Evolutionary conservation across 768 basidiomycete species (phyloP), one percentile per base, ranked within the genome.

Genomic region (Pleurotus giganteus): DNA sequence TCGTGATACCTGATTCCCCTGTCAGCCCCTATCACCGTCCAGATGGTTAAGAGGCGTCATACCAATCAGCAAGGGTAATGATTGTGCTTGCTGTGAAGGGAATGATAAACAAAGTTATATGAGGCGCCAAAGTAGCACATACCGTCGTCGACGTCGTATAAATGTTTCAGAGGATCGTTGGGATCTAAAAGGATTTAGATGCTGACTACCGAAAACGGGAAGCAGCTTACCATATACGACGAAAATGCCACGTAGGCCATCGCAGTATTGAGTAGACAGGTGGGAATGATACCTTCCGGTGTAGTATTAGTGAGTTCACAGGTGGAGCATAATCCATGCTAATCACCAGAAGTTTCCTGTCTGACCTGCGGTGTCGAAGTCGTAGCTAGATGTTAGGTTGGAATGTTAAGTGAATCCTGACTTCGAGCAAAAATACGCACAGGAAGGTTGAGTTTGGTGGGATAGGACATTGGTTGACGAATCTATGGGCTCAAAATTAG

Each of bases 401-500:
- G 1, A 24, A 7, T 2, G 19, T 36, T 27, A 45, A n/a, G n/a
- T n/a, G n/a, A n/a, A n/a, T n/a, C n/a, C n/a, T n/a, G n/a, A n/a
- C n/a, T n/a, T n/a, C n/a, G n/a, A n/a, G n/a, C n/a, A 4, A 17
- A 54, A n/a, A 27, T 39, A 36, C 44, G 52, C 51, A 66, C 8
- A 47, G 44, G 34, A 67, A 67, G 3, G 74, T 72, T 29, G 71
- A 31, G 2, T 69, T 72, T 0, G 79, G 59, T 13, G 63, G 63
- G 24, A 77, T 76, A 3, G 77, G 78, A 56, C 78, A 80, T 61
- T 79, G 75, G 42, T 74, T 80, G 29, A 80, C 78, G 55, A 78
- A 79, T 4, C 65, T 67, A 26, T 24, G 27, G 15, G 46, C 21
- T 11, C 45, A 7, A 23, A 39, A 4, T 15, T 54, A 34, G 37